Conservation (phyloP, 1,284 basidiomycete genomes). For the Uromyces viciae-fabae region DNA sequence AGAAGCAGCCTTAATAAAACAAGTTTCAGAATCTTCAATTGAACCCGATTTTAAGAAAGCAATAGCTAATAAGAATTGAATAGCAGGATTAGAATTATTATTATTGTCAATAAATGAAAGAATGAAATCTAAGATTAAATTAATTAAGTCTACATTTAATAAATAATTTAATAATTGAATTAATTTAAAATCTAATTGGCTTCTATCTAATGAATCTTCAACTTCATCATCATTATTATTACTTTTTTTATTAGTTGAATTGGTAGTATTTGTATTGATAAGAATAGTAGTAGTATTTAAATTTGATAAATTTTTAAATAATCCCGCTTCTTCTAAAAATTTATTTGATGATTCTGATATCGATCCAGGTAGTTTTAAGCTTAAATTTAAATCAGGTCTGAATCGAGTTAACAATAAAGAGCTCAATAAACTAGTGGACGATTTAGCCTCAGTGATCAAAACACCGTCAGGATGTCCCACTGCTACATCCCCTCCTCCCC, state of each 20-base stretch:
- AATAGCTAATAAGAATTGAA: constrained; percentile 69
- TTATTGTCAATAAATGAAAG: constrained; percentile 64
- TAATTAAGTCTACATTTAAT: constrained; percentile 65
- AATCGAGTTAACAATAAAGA: constrained; percentile 35
- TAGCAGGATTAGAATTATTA: constrained; percentile 64
- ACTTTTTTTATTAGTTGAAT: too few species aligned
- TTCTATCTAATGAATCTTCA: too few species aligned
- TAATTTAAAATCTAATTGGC: too few species aligned
- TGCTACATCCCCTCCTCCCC: not conserved
- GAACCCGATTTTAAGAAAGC: constrained; percentile 68
- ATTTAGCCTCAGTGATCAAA: constrained; percentile 19
- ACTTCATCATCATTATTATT: too few species aligned
- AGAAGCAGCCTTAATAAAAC: constrained; percentile 72
- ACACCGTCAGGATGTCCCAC: constrained; percentile 12
- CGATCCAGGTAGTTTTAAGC: not conserved
- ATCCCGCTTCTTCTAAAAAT: constrained; percentile 28
- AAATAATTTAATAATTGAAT: constrained; percentile 69
- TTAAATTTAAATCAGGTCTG: constrained; percentile 6
- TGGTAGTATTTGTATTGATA: too few species aligned
- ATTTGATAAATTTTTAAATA: constrained; percentile 7
- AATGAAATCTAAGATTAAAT: constrained; percentile 65
- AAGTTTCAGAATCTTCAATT: constrained; percentile 67
- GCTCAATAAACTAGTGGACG: constrained; percentile 11
- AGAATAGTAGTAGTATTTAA: too few species aligned
- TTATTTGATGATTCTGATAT: not conserved